phyloP scores from a whole-genome alignment of 2,329 filamentous ascomycete species.

The Trichoderma harzianum region DNA sequence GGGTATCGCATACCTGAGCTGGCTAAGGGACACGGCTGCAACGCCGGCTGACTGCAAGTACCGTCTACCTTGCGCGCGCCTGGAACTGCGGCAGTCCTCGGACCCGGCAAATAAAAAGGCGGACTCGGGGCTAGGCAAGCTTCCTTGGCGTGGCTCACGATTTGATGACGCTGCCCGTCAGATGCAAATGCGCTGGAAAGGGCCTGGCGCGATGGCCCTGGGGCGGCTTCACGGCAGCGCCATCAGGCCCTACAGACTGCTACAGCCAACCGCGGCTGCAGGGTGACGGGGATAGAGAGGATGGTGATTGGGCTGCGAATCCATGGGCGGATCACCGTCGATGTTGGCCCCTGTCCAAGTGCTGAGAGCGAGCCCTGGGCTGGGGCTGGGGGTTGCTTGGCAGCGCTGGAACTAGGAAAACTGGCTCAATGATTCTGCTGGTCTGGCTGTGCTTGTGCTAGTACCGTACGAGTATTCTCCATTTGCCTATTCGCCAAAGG shows the following conservation, averaged over 20 bases:
- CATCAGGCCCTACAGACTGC: neutral
- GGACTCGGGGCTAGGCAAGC: neutral
- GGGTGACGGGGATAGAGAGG: neutral
- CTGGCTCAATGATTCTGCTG: too few relatives aligned
- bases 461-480: neutral
- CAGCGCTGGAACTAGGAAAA: neutral
- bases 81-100: neutral
- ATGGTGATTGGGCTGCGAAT: neutral
- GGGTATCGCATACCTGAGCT: neutral
- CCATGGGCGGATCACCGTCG: neutral
- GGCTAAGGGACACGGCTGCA: neutral
- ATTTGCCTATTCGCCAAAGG: neutral
- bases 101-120: neutral
- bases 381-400: neutral
- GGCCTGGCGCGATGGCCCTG: neutral
- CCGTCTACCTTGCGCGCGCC: neutral
- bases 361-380: neutral
- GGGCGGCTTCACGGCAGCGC: slow-evolving; percentile 8
- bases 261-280: neutral
- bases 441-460: neutral
- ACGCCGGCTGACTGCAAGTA: neutral
- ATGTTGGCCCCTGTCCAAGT: neutral
- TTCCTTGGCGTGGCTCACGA: neutral
- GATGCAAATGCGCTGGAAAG: neutral
- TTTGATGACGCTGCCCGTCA: slow-evolving; percentile 10